Evolutionary conservation across 768 basidiomycete species (phyloP).

Genomic region (Suillus placidus): DNA sequence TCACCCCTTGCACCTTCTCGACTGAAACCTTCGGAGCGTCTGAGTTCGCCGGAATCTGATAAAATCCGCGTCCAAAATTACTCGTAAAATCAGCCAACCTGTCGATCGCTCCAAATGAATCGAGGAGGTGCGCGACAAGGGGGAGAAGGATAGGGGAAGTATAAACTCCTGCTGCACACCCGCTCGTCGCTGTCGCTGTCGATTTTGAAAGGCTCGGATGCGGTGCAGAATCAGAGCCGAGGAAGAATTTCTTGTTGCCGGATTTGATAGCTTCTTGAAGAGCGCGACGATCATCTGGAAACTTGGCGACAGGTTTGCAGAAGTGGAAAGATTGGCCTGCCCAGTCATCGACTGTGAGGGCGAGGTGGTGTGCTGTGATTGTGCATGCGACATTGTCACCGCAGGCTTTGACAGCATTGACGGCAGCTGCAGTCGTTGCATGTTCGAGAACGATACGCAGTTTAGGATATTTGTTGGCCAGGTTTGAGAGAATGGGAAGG

Average conservation of each 20-base stretch:
- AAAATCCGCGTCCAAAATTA: constrained; percentile 78
- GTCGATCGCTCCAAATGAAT: constrained; percentile 85
- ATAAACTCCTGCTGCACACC: constrained; percentile 96
- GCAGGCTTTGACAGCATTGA: constrained; percentile 79
- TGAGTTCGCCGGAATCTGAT: constrained; percentile 44
- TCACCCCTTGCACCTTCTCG: constrained; percentile 39
- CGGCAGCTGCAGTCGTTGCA: constrained; percentile 89
- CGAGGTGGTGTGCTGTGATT: constrained; percentile 96
- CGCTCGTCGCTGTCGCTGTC: constrained; percentile 63
- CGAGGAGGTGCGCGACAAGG: constrained; percentile 84
- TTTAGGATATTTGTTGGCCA: constrained; percentile 82
- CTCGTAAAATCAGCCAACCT: constrained; percentile 82
- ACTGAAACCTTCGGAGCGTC: constrained; percentile 46
- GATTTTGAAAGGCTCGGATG: constrained; percentile 75
- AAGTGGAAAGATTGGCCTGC: constrained; percentile 94
- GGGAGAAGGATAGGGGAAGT: constrained; percentile 93
- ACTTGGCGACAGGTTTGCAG: constrained; percentile 98
- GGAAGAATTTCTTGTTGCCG: constrained; percentile 48
- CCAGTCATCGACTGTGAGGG: constrained; percentile 94
- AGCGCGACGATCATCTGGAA: constrained; percentile 86
- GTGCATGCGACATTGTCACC: constrained; percentile 90
- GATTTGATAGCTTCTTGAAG: constrained; percentile 74
- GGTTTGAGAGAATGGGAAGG: constrained; percentile 80
- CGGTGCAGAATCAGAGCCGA: constrained; percentile 96
- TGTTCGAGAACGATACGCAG: constrained; percentile 97